Percentiles rank a stretch among this genome's conserved stretches.
These are phyloP conservation scores for Acer saccharum DNA, from an alignment of 345 rosid genomes.

Conservation along the genomic window DNA sequence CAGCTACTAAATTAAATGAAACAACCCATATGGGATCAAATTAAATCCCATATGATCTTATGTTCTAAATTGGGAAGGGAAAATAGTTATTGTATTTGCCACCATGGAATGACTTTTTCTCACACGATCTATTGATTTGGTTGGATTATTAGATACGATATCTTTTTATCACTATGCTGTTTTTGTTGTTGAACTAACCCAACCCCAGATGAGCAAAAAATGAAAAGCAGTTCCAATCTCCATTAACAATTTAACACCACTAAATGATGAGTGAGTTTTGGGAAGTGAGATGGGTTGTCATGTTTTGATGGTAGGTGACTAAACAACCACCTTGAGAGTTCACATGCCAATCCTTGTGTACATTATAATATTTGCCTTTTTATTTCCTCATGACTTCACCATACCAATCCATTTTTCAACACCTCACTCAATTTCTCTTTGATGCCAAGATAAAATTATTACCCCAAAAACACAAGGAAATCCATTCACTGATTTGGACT, in stretches of 20 bases:
- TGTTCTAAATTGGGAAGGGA: too few relatives aligned
- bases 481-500: too few relatives aligned
- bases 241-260: constrained; percentile 6
- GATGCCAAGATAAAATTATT: constrained; percentile 38
- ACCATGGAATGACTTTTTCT: neutral
- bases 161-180: neutral
- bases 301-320: constrained; percentile 53
- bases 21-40: neutral
- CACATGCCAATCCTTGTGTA: constrained; percentile 47
- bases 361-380: constrained; percentile 28
- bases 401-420: constrained; percentile 34
- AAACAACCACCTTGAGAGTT: constrained; percentile 51
- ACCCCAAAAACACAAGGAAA: neutral
- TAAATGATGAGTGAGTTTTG: neutral
- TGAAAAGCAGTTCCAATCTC: constrained; percentile 22
- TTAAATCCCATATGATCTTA: too few relatives aligned
- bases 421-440: constrained; percentile 46
- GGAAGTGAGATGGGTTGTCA: constrained; percentile 49
- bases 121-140: neutral
- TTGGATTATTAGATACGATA: constrained; percentile 8
- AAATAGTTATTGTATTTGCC: too few relatives aligned
- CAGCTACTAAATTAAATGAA: constrained; percentile 8
- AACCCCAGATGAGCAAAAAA: constrained; percentile 10
- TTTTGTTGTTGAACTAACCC: constrained; percentile 19
- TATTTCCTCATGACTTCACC: constrained; percentile 35